phyloP scores from a whole-genome alignment of 345 rosid genomes.

The Ailanthus altissimus region DNA sequence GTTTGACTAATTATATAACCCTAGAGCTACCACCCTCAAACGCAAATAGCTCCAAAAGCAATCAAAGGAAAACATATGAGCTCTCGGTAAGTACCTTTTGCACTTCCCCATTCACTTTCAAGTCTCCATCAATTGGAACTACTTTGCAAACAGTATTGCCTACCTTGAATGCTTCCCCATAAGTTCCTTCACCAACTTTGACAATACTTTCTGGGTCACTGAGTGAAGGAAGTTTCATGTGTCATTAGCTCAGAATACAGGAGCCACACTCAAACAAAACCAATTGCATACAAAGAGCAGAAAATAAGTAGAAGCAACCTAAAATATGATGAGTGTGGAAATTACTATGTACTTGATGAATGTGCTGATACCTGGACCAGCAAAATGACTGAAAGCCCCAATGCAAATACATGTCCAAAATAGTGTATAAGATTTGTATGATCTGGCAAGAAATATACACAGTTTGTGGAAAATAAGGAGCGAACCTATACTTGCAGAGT shows the following conservation, averaged over 20 bases:
- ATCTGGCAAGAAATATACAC: neutral
- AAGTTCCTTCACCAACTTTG: conserved; percentile 98
- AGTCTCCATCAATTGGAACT: conserved; percentile 93
- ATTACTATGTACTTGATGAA: neutral
- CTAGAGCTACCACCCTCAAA: neutral
- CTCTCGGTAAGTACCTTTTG: conserved; percentile 63
- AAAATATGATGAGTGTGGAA: neutral
- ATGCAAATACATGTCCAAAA: neutral
- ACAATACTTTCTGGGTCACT: conserved; percentile 68
- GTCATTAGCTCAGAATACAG: conserved; percentile 21
- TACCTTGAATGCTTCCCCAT: conserved; percentile 87
- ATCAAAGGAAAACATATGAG: neutral
- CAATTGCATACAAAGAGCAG: conserved; percentile 3
- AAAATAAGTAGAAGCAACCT: conserved; percentile 7
- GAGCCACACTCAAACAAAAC: conserved; percentile 8
- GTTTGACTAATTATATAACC: neutral
- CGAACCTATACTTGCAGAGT: conserved; percentile 81
- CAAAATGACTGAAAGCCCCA: neutral
- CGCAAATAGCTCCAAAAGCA: neutral
- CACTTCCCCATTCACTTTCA: conserved; percentile 83
- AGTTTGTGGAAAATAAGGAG: conserved; percentile 4
- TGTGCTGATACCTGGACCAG: neutral
- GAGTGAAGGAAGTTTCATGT: conserved; percentile 29
- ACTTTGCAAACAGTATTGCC: conserved; percentile 89
- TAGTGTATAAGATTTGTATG: neutral